Percentiles rank a stretch among this genome's conserved stretches.
Conservation (phyloP, 2,329 filamentous ascomycete species). For the Colletotrichum sp. region DNA sequence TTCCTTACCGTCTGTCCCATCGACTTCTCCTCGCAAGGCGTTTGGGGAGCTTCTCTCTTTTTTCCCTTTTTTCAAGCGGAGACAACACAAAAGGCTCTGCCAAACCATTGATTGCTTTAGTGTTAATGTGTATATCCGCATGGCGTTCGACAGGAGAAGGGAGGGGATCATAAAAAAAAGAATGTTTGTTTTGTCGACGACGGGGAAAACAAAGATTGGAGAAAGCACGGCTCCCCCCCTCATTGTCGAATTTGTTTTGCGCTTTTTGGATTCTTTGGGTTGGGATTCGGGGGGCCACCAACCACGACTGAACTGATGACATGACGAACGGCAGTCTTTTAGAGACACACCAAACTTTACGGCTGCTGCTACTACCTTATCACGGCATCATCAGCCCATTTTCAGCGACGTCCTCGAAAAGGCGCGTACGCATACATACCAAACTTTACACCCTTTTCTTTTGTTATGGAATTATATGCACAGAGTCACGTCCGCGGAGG, state of each 20-base stretch:
- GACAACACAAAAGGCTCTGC: background rate
- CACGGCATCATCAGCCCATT: background rate
- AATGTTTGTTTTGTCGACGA: background rate
- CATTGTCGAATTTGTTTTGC: background rate
- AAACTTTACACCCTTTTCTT: constrained; percentile 13
- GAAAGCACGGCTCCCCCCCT: constrained; percentile 8
- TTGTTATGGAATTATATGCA: constrained; percentile 5
- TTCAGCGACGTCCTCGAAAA: background rate
- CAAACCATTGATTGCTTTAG: background rate
- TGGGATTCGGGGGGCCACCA: constrained; percentile 14
- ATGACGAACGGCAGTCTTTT: background rate
- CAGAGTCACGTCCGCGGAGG: background rate
- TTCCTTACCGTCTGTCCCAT: constrained; percentile 16
- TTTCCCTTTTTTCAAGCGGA: background rate
- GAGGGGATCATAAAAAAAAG: constrained; percentile 10
- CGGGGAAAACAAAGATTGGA: background rate
- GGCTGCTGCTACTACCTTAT: background rate
- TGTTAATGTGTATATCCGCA: constrained; percentile 22
- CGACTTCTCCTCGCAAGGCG: constrained; percentile 20
- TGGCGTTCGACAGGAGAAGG: constrained; percentile 18
- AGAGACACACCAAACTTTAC: background rate
- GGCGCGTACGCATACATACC: background rate
- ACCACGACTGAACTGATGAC: constrained; percentile 12
- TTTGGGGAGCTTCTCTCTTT: background rate
- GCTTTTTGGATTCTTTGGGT: constrained; percentile 18